Evolutionary conservation across 805 yeast genomes (phyloP).

Genomic region (Lipomyces yamadae): DNA sequence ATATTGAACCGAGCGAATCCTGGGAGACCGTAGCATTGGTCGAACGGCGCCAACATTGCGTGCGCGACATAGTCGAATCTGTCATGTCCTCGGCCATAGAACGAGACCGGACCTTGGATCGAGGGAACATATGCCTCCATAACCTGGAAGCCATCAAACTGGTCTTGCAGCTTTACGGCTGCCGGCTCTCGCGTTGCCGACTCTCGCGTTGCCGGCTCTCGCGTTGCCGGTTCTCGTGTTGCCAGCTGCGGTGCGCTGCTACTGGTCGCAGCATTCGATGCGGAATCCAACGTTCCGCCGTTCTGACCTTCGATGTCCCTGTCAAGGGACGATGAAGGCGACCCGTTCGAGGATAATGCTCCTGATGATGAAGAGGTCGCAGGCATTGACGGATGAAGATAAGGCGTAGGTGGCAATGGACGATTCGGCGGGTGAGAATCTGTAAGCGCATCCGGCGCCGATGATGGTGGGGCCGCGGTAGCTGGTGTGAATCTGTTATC

Average conservation of each 20-base stretch:
- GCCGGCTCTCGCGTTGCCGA: neutral
- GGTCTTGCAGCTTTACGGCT: conserved; percentile 21
- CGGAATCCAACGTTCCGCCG: too few relatives aligned
- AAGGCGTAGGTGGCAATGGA: neutral
- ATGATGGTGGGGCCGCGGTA: conserved; percentile 15
- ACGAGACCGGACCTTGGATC: conserved; percentile 29
- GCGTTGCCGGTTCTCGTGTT: too few relatives aligned
- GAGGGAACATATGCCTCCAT: conserved; percentile 32
- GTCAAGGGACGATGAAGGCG: neutral
- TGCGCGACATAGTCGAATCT: conserved; percentile 26
- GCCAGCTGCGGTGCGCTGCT: too few relatives aligned
- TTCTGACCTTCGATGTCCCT: too few relatives aligned
- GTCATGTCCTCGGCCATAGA: conserved; percentile 33
- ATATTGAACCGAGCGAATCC: conserved; percentile 36
- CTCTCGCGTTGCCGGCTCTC: neutral
- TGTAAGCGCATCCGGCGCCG: neutral
- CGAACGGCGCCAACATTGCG: conserved; percentile 28
- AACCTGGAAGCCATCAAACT: conserved; percentile 34
- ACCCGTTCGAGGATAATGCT: neutral
- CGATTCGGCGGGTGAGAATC: neutral
- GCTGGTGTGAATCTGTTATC: conserved; percentile 25
- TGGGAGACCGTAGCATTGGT: conserved; percentile 31
- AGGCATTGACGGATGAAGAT: neutral
- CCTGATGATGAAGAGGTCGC: neutral
- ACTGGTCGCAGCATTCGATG: too few relatives aligned